Conservation (phyloP, 352 stramenopile genomes). For the Paralagenidium karlingii region DNA sequence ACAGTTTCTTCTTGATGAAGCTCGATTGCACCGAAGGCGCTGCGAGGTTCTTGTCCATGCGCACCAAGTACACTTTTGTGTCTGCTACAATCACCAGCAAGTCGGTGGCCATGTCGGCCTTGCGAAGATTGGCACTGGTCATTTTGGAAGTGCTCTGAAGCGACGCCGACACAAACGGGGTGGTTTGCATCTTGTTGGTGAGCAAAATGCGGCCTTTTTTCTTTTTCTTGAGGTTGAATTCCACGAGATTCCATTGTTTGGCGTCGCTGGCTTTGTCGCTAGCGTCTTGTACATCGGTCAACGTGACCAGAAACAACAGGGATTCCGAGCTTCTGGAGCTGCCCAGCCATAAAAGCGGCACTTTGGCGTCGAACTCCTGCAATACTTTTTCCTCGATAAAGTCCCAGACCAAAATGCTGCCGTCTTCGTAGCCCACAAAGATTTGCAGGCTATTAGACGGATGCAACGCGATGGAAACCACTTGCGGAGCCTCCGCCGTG, state of each 20-base stretch:
- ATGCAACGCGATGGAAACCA: constrained; percentile 43
- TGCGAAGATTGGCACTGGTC: background rate
- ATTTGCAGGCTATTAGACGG: constrained; percentile 60
- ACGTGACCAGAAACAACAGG: constrained; percentile 35
- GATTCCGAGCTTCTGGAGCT: constrained; percentile 38
- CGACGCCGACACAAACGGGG: background rate
- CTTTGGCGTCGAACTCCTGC: constrained; percentile 29
- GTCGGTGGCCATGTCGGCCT: constrained; percentile 11
- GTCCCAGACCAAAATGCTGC: constrained; percentile 59
- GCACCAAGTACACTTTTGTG: constrained; percentile 22
- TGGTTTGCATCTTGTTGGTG: background rate
- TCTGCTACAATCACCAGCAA: constrained; percentile 32
- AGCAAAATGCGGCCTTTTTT: constrained; percentile 24
- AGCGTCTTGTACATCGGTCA: constrained; percentile 6
- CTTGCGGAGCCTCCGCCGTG: constrained; percentile 15
- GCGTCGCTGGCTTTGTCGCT: constrained; percentile 1
- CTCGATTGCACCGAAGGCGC: constrained; percentile 9
- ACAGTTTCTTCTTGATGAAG: constrained; percentile 24
- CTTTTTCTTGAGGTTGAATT: constrained; percentile 71
- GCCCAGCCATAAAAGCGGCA: constrained; percentile 54
- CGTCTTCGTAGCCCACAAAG: constrained; percentile 50
- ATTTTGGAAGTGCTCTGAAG: background rate
- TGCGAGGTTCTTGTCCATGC: constrained; percentile 20
- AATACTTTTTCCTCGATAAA: constrained; percentile 58
- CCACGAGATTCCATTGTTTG: constrained; percentile 37